A percentile compares a stretch with the other conserved stretches of the same genome.
Evolutionary conservation across 805 yeast genomes (phyloP).

Genomic region (Saccharomycopsis guyanensis): DNA sequence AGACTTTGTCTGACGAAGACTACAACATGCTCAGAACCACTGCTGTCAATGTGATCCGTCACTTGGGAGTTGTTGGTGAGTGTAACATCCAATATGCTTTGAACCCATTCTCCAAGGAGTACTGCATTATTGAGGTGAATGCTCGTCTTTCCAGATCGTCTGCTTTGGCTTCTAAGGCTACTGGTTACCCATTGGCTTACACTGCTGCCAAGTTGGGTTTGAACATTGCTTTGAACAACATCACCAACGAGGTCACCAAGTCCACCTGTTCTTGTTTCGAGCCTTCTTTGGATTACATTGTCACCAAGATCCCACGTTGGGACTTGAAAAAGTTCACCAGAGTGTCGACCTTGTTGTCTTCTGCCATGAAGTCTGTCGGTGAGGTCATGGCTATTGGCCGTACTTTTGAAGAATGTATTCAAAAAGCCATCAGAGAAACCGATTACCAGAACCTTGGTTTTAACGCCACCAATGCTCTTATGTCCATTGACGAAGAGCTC

Average conservation of each 20-base stretch:
- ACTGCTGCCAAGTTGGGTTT: constrained; percentile 96
- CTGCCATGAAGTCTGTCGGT: constrained; percentile 98
- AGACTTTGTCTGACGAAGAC: constrained; percentile 93
- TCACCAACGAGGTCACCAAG: constrained; percentile 87
- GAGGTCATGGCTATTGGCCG: constrained; percentile 98
- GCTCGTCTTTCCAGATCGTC: constrained; percentile 97
- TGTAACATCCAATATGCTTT: constrained; percentile 97
- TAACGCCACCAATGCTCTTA: constrained; percentile 72
- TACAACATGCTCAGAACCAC: constrained; percentile 97
- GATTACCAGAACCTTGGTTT: constrained; percentile 96
- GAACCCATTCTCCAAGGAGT: constrained; percentile 88
- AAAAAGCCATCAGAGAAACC: constrained; percentile 93
- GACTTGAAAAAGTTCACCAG: constrained; percentile 92
- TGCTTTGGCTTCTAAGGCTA: constrained; percentile 98
- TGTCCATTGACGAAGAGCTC: constrained; percentile 87
- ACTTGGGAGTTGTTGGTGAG: constrained; percentile 98
- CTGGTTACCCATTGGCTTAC: constrained; percentile 96
- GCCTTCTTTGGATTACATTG: constrained; percentile 95
- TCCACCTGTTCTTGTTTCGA: constrained; percentile 95
- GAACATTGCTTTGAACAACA: constrained; percentile 84
- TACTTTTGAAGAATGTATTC: constrained; percentile 95
- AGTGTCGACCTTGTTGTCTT: constrained; percentile 78
- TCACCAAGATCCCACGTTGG: constrained; percentile 98
- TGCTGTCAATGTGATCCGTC: constrained; percentile 95
- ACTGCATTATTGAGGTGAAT: constrained; percentile 95